phyloP scores from a whole-genome alignment of 179 eudicot genomes.

The Silene vulgaris region DNA sequence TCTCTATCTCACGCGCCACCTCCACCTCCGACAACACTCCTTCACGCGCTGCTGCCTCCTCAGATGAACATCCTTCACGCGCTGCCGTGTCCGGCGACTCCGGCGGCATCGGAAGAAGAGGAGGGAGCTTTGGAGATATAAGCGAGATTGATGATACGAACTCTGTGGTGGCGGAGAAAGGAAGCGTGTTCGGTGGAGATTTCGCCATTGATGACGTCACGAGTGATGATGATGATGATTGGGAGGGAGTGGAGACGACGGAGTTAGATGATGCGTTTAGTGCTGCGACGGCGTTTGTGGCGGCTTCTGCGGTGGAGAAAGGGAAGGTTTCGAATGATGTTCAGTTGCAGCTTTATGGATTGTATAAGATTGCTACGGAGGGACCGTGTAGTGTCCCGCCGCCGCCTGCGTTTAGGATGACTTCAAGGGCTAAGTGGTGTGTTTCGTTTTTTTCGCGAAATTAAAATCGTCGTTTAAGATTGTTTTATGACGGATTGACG shows the following conservation, averaged over 20 bases:
- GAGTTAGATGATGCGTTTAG: conserved; percentile 82
- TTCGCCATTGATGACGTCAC: conserved; percentile 31
- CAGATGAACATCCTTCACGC: not conserved
- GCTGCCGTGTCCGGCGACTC: not conserved
- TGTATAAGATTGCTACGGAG: conserved; percentile 87
- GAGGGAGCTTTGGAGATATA: conserved; percentile 18
- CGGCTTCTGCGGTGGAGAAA: conserved; percentile 70
- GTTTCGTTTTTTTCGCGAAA: not conserved
- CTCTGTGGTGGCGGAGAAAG: conserved; percentile 35
- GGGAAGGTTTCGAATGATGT: conserved; percentile 60
- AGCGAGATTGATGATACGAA: conserved; percentile 37
- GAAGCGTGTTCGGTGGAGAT: conserved; percentile 28
- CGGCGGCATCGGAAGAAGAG: conserved; percentile 22
- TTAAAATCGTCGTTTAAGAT: no score
- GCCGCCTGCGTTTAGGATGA: conserved; percentile 76
- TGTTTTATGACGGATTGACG: no score
- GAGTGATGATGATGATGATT: conserved; percentile 47
- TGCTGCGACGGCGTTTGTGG: conserved; percentile 87
- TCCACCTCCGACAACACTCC: not conserved
- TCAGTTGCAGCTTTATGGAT: conserved; percentile 74
- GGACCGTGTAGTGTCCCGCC: conserved; percentile 73
- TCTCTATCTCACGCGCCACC: conserved; percentile 37
- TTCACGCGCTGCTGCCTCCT: conserved; percentile 18
- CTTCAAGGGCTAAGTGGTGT: conserved; percentile 93
- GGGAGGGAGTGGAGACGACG: conserved; percentile 97